Base-by-base conservation (phyloP, 2,329 filamentous ascomycete species). In the Colletotrichum tamarilloi region DNA sequence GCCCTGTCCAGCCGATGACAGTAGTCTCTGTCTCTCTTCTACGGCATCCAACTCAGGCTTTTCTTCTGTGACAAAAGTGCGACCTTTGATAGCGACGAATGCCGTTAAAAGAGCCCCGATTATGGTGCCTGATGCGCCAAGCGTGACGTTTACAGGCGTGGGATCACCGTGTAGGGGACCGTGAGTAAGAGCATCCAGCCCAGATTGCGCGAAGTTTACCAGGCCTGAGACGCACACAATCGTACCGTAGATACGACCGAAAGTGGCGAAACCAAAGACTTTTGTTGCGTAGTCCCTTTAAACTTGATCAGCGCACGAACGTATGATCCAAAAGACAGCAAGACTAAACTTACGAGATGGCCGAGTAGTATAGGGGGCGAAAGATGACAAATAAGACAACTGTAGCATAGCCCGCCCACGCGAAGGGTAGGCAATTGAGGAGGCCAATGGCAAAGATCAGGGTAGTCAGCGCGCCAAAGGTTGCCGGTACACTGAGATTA, bases 211-310 rank as follows among this genome's bases (percentile, higher is more conserved):
- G 79, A 95, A 92, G 79, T 94, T 94, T 74, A 93, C 87, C 0
- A 95, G 77, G 2, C 93, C 93, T 0, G 93, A 92, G 5, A 93
- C 80, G 78, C 92, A 94, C 66, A 94, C 94, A 68, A 95, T 89
- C 4, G 93, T 87, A 16, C 93, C 93, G 79, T 95, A 95, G 16
- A 95, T 92, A 73, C 93, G 93, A 12, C 93, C 93, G 74, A 95
- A 95, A 0, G 93, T 94, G n/a, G 90, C 88, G 79, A 95, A 95
- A 3, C 93, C 93, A 76, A 95, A 95, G 2, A 95, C 92, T 79
- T 95, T 95, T n/a, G 92, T 92, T 0, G 91, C 87, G 78, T 94
- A 95, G 81, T 95, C 93, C 5, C 85, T 86, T 59, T 58, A 16
- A 4, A n/a, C 1, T 1, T 11, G 3, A 3, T 67, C 3, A 67